phyloP scores from a whole-genome alignment of 768 basidiomycete species.

The Leccinum uliginosum region DNA sequence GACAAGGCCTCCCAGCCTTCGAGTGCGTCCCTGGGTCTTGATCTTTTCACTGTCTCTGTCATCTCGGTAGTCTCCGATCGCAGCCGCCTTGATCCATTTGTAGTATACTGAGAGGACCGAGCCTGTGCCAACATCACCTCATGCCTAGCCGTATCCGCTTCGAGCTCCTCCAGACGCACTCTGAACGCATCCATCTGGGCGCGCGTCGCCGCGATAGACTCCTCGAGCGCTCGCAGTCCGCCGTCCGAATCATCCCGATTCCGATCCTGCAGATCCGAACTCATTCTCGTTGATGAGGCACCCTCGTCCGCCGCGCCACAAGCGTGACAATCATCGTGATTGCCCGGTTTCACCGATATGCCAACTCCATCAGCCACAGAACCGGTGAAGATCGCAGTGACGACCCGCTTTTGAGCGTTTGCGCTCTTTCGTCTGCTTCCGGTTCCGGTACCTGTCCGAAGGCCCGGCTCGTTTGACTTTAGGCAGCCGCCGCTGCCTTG shows the following conservation, averaged over 20 bases:
- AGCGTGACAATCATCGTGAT: neutral
- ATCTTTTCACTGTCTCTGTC: neutral
- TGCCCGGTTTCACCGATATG: neutral
- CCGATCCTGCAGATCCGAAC: neutral
- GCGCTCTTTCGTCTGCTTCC: constrained; percentile 7
- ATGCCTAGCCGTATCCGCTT: constrained; percentile 17
- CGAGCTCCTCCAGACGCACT: constrained; percentile 26
- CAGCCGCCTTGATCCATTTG: neutral
- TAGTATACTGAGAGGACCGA: neutral
- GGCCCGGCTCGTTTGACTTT: neutral
- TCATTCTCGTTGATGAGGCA: neutral
- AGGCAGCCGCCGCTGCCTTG: neutral
- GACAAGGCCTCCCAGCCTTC: constrained; percentile 5
- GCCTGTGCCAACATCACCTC: constrained; percentile 6
- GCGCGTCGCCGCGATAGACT: constrained; percentile 23
- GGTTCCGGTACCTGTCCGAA: neutral
- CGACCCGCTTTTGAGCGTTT: constrained; percentile 16
- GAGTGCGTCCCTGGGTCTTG: neutral
- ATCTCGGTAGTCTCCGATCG: neutral
- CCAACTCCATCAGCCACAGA: neutral
- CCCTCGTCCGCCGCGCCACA: neutral
- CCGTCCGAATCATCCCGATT: constrained; percentile 4
- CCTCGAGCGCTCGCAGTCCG: constrained; percentile 17
- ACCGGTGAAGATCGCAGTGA: constrained; percentile 31
- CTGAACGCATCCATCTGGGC: constrained; percentile 22